Percentiles rank a stretch among this genome's conserved stretches.
Evolutionary conservation across 2,329 filamentous ascomycete genomes (phyloP).

Genomic region (Moelleriella libera): DNA sequence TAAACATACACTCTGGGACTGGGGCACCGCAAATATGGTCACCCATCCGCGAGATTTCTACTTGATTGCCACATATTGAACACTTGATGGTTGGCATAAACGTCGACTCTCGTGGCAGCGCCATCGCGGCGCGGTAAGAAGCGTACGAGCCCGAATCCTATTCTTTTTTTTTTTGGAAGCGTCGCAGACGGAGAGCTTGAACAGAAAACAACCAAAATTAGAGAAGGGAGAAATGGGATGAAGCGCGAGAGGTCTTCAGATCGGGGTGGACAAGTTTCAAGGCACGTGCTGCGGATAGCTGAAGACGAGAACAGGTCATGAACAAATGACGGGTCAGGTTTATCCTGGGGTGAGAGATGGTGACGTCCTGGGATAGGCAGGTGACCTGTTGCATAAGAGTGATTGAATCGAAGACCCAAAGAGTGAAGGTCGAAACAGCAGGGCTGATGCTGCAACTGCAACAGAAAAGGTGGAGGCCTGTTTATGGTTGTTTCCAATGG

Average conservation of each 20-base stretch:
- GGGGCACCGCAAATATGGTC: conserved; percentile 58
- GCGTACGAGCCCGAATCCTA: too few species aligned
- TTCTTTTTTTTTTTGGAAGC: too few species aligned
- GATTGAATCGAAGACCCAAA: background rate
- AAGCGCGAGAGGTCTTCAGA: background rate
- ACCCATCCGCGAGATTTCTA: conserved; percentile 76
- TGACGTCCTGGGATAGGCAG: background rate
- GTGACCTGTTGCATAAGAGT: background rate
- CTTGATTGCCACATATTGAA: conserved; percentile 61
- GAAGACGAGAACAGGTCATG: background rate
- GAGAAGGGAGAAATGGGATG: background rate
- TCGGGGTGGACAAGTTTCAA: background rate
- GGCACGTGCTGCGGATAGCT: background rate
- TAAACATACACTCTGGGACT: conserved; percentile 30
- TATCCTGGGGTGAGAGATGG: background rate
- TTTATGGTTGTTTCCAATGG: conserved; percentile 1
- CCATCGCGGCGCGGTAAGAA: conserved; percentile 19
- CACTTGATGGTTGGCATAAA: conserved; percentile 80
- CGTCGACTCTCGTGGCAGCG: conserved; percentile 44
- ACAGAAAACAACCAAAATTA: background rate
- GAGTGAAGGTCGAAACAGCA: conserved; percentile 1
- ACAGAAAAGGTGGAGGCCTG: conserved; percentile 3
- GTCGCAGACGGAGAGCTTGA: too few species aligned
- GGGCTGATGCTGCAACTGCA: conserved; percentile 4
- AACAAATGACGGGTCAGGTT: background rate